A percentile compares a stretch with the other conserved stretches of the same genome.
These are phyloP conservation scores for Exutisphaerella laricina DNA, from an alignment of 2,329 filamentous ascomycete species.

Conservation along the genomic window DNA sequence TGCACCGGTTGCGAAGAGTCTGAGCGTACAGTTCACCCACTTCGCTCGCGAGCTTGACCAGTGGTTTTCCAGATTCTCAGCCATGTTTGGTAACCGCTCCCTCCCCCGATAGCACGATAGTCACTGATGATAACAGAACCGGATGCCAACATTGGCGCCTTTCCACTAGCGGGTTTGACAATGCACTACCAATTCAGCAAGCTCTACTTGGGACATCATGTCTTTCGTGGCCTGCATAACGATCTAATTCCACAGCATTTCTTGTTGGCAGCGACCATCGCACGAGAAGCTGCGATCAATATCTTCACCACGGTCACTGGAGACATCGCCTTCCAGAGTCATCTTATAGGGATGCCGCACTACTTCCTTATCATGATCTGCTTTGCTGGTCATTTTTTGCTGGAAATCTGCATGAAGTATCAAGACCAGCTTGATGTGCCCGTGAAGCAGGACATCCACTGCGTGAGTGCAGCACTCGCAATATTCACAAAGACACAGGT, in stretches of 20 bases:
- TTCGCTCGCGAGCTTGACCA: conserved; percentile 42
- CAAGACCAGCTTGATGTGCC: conserved; percentile 21
- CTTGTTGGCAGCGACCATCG: conserved; percentile 42
- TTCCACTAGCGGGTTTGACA: conserved; percentile 34
- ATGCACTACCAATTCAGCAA: conserved; percentile 51
- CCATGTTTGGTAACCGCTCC: conserved; percentile 7
- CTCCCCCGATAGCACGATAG: too few relatives aligned
- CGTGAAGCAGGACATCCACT: conserved; percentile 14
- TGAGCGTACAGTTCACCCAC: conserved; percentile 47
- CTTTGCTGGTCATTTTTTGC: conserved; percentile 49
- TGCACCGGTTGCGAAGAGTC: conserved; percentile 47
- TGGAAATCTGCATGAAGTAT: conserved; percentile 45
- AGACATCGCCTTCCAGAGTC: conserved; percentile 40
- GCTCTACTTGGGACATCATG: conserved; percentile 48
- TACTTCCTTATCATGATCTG: conserved; percentile 51
- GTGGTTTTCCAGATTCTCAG: conserved; percentile 37
- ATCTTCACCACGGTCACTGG: conserved; percentile 44
- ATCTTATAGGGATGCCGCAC: conserved; percentile 44
- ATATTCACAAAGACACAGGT: conserved; percentile 12
- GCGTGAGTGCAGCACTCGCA: conserved; percentile 14
- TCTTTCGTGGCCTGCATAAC: conserved; percentile 45
- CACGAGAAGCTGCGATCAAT: conserved; percentile 43
- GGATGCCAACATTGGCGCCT: conserved; percentile 39
- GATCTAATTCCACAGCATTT: conserved; percentile 46
- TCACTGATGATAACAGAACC: conserved; percentile 28